These are phyloP conservation scores for Leccinum rimulosum DNA, from an alignment of 768 basidiomycete species.

Conservation along the genomic window DNA sequence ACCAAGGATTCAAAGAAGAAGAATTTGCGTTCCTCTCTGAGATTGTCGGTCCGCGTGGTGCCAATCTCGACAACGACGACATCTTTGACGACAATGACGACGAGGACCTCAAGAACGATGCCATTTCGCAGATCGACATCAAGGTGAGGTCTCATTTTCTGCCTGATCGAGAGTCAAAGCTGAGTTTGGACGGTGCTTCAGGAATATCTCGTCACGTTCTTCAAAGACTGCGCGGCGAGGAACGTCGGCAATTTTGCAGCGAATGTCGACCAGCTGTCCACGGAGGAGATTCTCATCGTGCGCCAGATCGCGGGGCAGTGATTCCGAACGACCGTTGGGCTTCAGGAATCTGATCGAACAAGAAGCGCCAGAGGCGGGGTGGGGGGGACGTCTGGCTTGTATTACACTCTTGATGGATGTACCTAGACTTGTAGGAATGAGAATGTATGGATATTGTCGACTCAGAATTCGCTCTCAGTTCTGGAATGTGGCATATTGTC, in stretches of 20 bases:
- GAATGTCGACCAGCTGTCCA: conserved; percentile 61
- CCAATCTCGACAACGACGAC: conserved; percentile 76
- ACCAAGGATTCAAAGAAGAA: conserved; percentile 62
- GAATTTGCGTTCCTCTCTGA: conserved; percentile 84
- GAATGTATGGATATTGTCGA: neutral
- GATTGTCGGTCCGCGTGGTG: conserved; percentile 70
- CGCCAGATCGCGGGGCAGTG: conserved; percentile 42
- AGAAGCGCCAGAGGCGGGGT: neutral
- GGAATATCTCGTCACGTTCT: conserved; percentile 69
- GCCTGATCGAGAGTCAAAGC: conserved; percentile 16
- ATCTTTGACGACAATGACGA: conserved; percentile 74
- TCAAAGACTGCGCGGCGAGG: conserved; percentile 62
- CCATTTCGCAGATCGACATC: conserved; percentile 85
- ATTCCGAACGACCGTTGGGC: neutral
- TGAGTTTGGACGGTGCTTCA: conserved; percentile 26
- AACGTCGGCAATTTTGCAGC: conserved; percentile 63
- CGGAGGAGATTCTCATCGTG: conserved; percentile 72
- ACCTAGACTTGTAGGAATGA: neutral
- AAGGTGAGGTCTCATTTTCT: conserved; percentile 33
- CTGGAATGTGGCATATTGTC: neutral
- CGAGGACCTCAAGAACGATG: conserved; percentile 85
- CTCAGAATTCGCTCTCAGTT: neutral
- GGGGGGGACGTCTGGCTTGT: conserved; percentile 3
- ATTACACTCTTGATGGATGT: conserved; percentile 9
- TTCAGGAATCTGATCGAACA: neutral